phyloP scores from a whole-genome alignment of 352 stramenopile species.

The Phytophthora fragariaefolia region DNA sequence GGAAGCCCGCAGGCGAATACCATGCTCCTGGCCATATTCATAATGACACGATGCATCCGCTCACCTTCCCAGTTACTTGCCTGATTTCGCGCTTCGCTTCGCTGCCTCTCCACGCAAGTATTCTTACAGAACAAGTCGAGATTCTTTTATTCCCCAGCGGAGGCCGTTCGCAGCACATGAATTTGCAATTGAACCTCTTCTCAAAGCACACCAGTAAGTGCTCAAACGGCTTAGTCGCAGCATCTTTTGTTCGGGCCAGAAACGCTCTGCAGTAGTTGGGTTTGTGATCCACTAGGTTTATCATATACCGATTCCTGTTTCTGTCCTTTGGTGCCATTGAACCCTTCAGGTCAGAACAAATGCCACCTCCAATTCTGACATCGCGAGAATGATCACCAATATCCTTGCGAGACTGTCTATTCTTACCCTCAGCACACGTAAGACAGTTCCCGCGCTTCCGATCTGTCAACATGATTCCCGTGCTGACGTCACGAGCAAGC shows the following conservation, averaged over 20 bases:
- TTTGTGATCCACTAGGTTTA: slow-evolving; percentile 21
- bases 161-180: no score
- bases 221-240: slow-evolving; percentile 7
- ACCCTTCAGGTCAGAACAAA: background rate
- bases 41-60: slow-evolving; percentile 40
- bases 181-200: no score
- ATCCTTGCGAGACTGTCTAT: background rate
- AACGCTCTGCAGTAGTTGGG: slow-evolving; percentile 26
- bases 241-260: slow-evolving; percentile 14
- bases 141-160: background rate
- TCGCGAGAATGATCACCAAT: background rate
- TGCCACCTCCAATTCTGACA: slow-evolving; percentile 3
- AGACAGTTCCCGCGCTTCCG: no score
- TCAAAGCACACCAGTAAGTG: slow-evolving; percentile 19
- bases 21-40: slow-evolving; percentile 42
- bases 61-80: slow-evolving; percentile 37
- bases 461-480: no score
- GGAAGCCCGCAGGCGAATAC: slow-evolving; percentile 30
- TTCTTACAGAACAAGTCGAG: slow-evolving; percentile 1
- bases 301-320: slow-evolving; percentile 15
- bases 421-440: background rate
- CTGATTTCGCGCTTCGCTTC: background rate
- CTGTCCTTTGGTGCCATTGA: no score
- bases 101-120: background rate
- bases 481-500: no score